Conservation (phyloP, 306 rosid species). For the Fragaria nilgerrensis region DNA sequence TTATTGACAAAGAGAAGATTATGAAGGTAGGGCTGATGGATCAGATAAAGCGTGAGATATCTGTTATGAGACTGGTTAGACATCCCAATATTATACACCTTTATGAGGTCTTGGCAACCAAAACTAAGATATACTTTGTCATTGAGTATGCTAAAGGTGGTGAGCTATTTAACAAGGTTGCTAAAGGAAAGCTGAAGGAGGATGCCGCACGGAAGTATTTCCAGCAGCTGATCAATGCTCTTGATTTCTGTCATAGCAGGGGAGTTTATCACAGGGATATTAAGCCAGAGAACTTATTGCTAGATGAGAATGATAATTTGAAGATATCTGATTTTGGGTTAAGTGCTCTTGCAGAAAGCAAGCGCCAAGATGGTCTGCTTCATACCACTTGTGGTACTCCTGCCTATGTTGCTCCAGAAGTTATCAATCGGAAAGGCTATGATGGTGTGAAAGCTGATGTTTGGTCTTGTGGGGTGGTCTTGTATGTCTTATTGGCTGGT, state of each 20-base stretch:
- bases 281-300: constrained; percentile 82
- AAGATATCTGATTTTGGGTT: constrained; percentile 93
- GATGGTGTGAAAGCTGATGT: constrained; percentile 91
- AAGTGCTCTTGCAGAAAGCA: constrained; percentile 69
- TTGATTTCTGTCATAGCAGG: constrained; percentile 85
- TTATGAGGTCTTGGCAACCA: constrained; percentile 88
- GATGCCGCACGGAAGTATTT: constrained; percentile 66
- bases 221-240: constrained; percentile 68
- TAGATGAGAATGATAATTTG: constrained; percentile 72
- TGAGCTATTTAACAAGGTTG: constrained; percentile 76
- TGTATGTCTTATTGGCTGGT: constrained; percentile 81
- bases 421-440: constrained; percentile 72
- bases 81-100: constrained; percentile 79
- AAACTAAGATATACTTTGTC: constrained; percentile 78
- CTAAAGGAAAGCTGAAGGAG: constrained; percentile 78
- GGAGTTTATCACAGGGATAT: constrained; percentile 91
- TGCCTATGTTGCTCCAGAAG: constrained; percentile 94
- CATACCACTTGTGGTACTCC: constrained; percentile 96
- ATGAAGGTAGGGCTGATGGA: constrained; percentile 51
- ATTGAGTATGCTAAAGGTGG: constrained; percentile 91
- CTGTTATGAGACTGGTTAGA: constrained; percentile 67
- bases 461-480: constrained; percentile 94
- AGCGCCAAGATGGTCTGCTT: constrained; percentile 57
- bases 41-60: constrained; percentile 70
- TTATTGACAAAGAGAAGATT: constrained; percentile 69